Conservation (phyloP, 2,329 filamentous ascomycete genomes). For the Fusarium tanahbumbuense region DNA sequence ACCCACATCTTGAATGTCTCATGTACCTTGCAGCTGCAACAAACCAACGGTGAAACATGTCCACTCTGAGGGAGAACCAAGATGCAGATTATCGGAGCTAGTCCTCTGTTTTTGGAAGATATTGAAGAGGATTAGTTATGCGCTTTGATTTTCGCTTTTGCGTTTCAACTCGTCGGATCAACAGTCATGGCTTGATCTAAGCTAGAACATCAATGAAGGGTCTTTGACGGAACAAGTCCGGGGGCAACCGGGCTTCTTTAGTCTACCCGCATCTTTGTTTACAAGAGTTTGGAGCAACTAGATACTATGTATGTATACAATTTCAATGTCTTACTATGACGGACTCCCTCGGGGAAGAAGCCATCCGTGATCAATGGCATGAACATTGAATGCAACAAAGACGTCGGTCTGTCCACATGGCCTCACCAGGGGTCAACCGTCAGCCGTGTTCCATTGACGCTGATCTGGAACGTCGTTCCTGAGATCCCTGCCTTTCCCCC, state of each 20-base stretch:
- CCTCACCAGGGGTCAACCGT: slow-evolving; percentile 32
- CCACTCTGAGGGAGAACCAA: slow-evolving; percentile 23
- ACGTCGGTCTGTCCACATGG: slow-evolving; percentile 36
- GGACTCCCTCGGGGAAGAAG: neutral
- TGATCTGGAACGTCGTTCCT: slow-evolving; percentile 33
- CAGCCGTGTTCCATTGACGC: slow-evolving; percentile 29
- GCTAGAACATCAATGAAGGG: neutral
- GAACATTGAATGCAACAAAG: slow-evolving; percentile 5
- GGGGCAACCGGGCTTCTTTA: neutral
- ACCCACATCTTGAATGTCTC: slow-evolving; percentile 23
- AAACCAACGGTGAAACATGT: slow-evolving; percentile 27
- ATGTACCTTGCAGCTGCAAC: slow-evolving; percentile 35
- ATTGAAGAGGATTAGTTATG: neutral
- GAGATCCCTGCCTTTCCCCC: slow-evolving; percentile 26
- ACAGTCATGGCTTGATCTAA: neutral
- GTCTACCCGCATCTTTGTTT: neutral
- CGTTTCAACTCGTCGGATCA: slow-evolving; percentile 7
- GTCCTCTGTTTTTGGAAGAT: slow-evolving; percentile 6
- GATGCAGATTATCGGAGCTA: neutral
- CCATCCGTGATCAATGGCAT: slow-evolving; percentile 19
- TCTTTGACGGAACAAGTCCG: neutral
- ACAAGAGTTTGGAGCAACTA: neutral
- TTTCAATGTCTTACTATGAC: neutral
- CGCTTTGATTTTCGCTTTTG: slow-evolving; percentile 4
- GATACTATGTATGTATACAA: neutral